A percentile compares a stretch with the other conserved stretches of the same genome.
phyloP scores from a whole-genome alignment of 345 rosid species.

The Gossypium turneri region DNA sequence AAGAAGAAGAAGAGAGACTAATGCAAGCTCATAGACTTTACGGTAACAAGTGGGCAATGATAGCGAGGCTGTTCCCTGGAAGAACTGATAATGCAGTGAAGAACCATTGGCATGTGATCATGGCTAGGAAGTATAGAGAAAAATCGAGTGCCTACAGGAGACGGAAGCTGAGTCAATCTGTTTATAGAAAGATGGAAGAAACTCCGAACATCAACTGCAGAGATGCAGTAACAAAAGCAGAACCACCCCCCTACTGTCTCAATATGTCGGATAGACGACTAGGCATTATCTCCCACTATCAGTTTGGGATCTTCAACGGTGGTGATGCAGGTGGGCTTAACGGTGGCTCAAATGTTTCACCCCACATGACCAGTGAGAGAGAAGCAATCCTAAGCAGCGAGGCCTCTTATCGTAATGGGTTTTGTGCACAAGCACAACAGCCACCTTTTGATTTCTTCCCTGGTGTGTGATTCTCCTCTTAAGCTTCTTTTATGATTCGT shows the following conservation, averaged over 20 bases:
- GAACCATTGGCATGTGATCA: conserved; percentile 98
- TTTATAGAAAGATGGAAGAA: conserved; percentile 31
- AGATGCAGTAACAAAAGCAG: conserved; percentile 22
- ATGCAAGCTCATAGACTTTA: conserved; percentile 91
- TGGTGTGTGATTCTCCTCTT: conserved; percentile 13
- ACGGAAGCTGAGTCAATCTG: conserved; percentile 48
- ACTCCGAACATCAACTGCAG: conserved; percentile 23
- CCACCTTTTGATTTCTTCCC: conserved; percentile 34
- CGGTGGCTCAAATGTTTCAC: conserved; percentile 20
- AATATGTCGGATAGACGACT: conserved; percentile 18
- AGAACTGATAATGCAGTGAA: conserved; percentile 96
- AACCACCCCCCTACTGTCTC: conserved; percentile 19
- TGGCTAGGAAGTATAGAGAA: conserved; percentile 92
- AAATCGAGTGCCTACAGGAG: conserved; percentile 77
- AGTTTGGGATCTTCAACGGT: conserved; percentile 27
- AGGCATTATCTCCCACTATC: conserved; percentile 17
- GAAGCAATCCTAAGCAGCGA: conserved; percentile 25
- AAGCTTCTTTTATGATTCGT: neutral
- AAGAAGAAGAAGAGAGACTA: conserved; percentile 94
- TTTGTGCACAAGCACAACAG: conserved; percentile 21
- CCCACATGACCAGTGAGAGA: conserved; percentile 24
- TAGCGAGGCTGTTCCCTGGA: conserved; percentile 93
- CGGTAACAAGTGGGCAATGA: conserved; percentile 99
- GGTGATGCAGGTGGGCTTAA: conserved; percentile 18
- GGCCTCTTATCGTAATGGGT: neutral